phyloP scores from a whole-genome alignment of 2,329 filamentous ascomycete genomes.

The Pseudogymnoascus sp. region DNA sequence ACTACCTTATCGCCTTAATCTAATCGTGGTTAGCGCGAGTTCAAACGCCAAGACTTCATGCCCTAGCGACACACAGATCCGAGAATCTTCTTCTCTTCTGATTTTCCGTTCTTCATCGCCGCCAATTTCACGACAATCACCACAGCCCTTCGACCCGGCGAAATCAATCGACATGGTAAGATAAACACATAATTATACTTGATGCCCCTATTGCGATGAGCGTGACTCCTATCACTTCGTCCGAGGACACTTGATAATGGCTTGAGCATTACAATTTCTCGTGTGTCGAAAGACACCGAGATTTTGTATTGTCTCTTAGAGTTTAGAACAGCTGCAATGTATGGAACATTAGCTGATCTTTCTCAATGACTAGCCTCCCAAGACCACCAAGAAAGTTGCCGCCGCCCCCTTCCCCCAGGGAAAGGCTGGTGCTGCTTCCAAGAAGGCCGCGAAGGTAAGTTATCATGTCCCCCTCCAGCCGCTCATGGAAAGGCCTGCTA shows the following conservation, averaged over 20 bases:
- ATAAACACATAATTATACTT: conserved; percentile 24
- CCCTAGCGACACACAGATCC: conserved; percentile 15
- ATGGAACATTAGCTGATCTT: conserved; percentile 56
- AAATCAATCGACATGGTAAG: conserved; percentile 53
- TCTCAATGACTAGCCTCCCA: conserved; percentile 64
- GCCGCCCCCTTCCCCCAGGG: conserved; percentile 91
- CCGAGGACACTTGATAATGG: conserved; percentile 40
- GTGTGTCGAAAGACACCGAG: conserved; percentile 25
- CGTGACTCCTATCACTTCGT: conserved; percentile 24
- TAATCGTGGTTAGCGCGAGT: conserved; percentile 6
- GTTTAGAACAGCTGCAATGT: conserved; percentile 74
- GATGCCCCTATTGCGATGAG: conserved; percentile 17
- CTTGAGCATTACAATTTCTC: conserved; percentile 44
- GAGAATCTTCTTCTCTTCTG: conserved; percentile 22
- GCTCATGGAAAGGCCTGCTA: conserved; percentile 3
- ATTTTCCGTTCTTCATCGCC: conserved; percentile 27
- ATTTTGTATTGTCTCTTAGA: conserved; percentile 62
- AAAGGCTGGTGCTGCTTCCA: conserved; percentile 70
- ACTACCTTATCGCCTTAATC: conserved; percentile 5
- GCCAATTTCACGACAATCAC: conserved; percentile 38
- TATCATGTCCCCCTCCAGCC: conserved; percentile 16
- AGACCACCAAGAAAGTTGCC: conserved; percentile 95
- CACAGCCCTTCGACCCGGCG: conserved; percentile 34
- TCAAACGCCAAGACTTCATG: conserved; percentile 20
- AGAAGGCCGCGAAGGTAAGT: conserved; percentile 96